Evolutionary conservation across 2,329 filamentous ascomycete species (phyloP), one percentile per base, ranked within the genome.

Genomic region (Juglanconis oblonga): DNA sequence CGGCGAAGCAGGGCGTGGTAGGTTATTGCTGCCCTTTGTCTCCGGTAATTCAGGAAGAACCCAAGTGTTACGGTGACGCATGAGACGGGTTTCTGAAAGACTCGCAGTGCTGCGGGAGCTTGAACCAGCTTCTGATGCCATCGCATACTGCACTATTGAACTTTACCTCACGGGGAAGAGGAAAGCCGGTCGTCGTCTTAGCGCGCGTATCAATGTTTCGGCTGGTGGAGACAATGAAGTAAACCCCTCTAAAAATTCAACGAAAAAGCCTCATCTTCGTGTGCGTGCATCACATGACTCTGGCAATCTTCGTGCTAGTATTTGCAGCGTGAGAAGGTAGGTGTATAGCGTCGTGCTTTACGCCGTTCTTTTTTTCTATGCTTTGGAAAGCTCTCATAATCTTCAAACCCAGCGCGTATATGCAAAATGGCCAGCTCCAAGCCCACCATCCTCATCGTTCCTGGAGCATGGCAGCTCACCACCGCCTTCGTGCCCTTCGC

Each of bases 361-460:
- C 38, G 10, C 38, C n/a, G 7, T 4, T 3, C n/a, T 3, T 42
- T 24, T 24, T 24, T 24, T 2, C 24, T 24, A 24, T 24, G 24
- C 24, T 24, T 24, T 24, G 24, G 24, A 24, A 24, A 2, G 24
- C 24, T 24, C 24, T 24, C 24, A 24, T 24, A 24, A 42, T 42
- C 40, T 42, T 42, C 40, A 6, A 47, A 14, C 44, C 44, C 9
- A 13, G 5, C 44, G n/a, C n/a, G 44, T n/a, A 24, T 10, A 17
- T 47, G 5, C n/a, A 47, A 6, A 5, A 17, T 17, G 13, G 11
- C 47, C 10, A 29, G 51, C 48, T n/a, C 47, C 6, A 58, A 55
- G 9, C 59, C 55, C 24, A 49, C 59, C 33, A 38, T 61, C 9
- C 35, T 61, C 33, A 58, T 61, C 17, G 55, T 61, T 9, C 59